Conservation (phyloP, 1,139 yeast genomes). For the Debaryomyces fabryi region DNA sequence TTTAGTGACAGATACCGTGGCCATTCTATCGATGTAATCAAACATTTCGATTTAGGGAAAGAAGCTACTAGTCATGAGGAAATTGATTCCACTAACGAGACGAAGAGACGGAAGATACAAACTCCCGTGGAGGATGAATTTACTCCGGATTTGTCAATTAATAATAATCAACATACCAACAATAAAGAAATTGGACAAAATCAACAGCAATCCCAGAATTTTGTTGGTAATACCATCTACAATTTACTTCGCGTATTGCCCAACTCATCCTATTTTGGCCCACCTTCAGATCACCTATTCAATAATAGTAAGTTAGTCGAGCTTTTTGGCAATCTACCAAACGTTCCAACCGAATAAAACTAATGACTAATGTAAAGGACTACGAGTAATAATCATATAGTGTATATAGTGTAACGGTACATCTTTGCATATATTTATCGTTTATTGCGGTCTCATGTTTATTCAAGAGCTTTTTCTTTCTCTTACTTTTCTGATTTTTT, state of each 20-base stretch:
- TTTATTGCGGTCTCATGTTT: not conserved
- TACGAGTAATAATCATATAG: not conserved
- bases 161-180: slow-evolving; percentile 1
- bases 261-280: slow-evolving; percentile 48
- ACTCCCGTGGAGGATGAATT: slow-evolving; percentile 13
- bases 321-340: slow-evolving; percentile 39
- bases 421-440: not conserved
- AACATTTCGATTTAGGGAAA: slow-evolving; percentile 45
- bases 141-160: slow-evolving; percentile 12
- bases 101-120: slow-evolving; percentile 24
- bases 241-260: slow-evolving; percentile 58
- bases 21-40: slow-evolving; percentile 47
- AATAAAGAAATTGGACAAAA: slow-evolving; percentile 10
- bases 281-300: slow-evolving; percentile 42
- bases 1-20: slow-evolving; percentile 50
- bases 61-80: slow-evolving; percentile 18
- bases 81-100: slow-evolving; percentile 14
- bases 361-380: not conserved
- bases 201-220: slow-evolving; percentile 22
- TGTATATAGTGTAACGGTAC: not conserved
- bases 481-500: not conserved
- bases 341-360: slow-evolving; percentile 25
- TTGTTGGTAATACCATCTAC: slow-evolving; percentile 56
- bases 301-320: slow-evolving; percentile 45
- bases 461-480: not conserved